phyloP scores from a whole-genome alignment of 306 rosid species.

The Albizia julibrissin region DNA sequence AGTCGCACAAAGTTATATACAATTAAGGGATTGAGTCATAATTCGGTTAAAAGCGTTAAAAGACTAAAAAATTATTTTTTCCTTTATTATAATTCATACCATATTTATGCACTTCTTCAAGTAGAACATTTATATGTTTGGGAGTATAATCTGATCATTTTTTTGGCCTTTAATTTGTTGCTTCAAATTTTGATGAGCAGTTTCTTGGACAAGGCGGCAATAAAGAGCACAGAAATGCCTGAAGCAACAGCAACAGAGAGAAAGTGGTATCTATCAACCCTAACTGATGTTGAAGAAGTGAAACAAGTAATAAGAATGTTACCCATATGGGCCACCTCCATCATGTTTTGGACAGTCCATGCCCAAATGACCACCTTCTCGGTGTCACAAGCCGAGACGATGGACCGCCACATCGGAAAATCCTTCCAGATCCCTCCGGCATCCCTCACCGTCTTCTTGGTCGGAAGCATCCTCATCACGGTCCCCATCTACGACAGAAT shows the following conservation, averaged over 20 bases:
- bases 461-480: slow-evolving; percentile 63
- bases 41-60: too few species aligned
- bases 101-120: not conserved
- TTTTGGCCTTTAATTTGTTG: not conserved
- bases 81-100: not conserved
- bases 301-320: slow-evolving; percentile 64
- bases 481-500: slow-evolving; percentile 70
- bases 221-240: slow-evolving; percentile 39
- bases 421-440: slow-evolving; percentile 74
- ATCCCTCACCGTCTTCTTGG: slow-evolving; percentile 71
- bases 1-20: too few species aligned
- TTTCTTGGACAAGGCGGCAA: slow-evolving; percentile 86
- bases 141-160: not conserved
- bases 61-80: too few species aligned
- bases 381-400: slow-evolving; percentile 76
- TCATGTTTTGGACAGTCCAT: slow-evolving; percentile 75
- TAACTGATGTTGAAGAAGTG: slow-evolving; percentile 86
- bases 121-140: not conserved
- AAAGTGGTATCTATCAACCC: slow-evolving; percentile 71
- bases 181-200: slow-evolving; percentile 34
- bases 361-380: slow-evolving; percentile 92
- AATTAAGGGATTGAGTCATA: too few species aligned
- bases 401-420: slow-evolving; percentile 75
- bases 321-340: slow-evolving; percentile 89
- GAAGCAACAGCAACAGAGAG: slow-evolving; percentile 4